Evolutionary conservation across 2,329 filamentous ascomycete species (phyloP).

Genomic region (Trichoderma semiorbis): DNA sequence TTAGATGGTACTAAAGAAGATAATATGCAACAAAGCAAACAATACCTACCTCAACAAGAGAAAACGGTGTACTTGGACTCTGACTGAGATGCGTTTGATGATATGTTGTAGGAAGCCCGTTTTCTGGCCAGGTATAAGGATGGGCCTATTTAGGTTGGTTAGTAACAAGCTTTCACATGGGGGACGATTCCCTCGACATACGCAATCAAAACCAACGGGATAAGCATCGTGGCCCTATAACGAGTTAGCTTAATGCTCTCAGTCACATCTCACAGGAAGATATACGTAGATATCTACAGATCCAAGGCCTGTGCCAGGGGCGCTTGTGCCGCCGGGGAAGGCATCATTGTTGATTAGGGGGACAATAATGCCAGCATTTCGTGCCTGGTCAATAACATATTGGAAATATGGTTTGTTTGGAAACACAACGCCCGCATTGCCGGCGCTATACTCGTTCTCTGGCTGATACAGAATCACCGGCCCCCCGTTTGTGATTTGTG

Average conservation of each 20-base stretch:
- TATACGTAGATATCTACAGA: conserved; percentile 56
- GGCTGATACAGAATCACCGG: conserved; percentile 76
- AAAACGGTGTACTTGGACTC: conserved; percentile 63
- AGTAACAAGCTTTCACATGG: neutral
- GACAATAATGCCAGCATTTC: conserved; percentile 66
- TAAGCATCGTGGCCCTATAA: conserved; percentile 36
- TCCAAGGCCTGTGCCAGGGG: conserved; percentile 56
- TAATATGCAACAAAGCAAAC: neutral
- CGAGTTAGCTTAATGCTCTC: neutral
- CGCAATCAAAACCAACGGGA: conserved; percentile 45
- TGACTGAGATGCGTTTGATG: conserved; percentile 37
- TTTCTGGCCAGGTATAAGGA: conserved; percentile 55
- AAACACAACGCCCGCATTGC: conserved; percentile 46
- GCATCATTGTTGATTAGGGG: conserved; percentile 76
- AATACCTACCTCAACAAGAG: conserved; percentile 53
- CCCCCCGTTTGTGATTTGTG: conserved; percentile 79
- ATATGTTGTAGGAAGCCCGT: conserved; percentile 53
- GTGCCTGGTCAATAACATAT: conserved; percentile 65
- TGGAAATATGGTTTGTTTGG: conserved; percentile 67
- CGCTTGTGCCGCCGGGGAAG: conserved; percentile 55
- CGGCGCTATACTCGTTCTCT: conserved; percentile 73
- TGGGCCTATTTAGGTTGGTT: conserved; percentile 25
- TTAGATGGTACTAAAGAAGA: rapidly evolving
- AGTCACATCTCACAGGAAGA: neutral
- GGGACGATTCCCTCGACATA: conserved; percentile 12